Conservation (phyloP, 768 basidiomycete species). For the Boletus patriciae region DNA sequence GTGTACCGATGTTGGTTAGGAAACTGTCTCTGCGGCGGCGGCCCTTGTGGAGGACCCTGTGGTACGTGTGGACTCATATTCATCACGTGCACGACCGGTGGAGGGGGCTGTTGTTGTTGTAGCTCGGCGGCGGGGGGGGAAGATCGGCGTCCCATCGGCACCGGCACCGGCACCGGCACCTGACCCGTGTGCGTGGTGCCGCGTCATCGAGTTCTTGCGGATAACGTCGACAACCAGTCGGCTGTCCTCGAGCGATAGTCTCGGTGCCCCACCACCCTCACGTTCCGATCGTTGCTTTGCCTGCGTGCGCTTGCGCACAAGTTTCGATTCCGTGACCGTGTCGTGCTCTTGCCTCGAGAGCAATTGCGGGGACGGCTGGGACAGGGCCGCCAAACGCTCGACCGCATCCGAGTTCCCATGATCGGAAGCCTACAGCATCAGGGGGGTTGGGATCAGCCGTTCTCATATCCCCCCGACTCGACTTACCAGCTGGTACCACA, state of each 20-base stretch:
- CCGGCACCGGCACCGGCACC: too few species aligned
- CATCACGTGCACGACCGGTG: too few species aligned
- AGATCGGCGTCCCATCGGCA: not conserved
- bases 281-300: constrained; percentile 56
- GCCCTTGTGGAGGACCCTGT: too few species aligned
- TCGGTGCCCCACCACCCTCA: constrained; percentile 6
- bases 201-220: constrained; percentile 47
- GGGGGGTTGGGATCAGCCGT: too few species aligned
- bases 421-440: constrained; percentile 56
- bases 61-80: too few species aligned
- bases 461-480: too few species aligned
- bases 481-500: constrained; percentile 75
- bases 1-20: too few species aligned
- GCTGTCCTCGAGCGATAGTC: constrained; percentile 26
- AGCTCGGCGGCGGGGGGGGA: too few species aligned
- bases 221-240: constrained; percentile 54
- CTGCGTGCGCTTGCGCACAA: constrained; percentile 80
- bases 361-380: constrained; percentile 55
- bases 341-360: constrained; percentile 84
- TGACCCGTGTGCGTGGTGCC: constrained; percentile 1
- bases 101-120: not conserved
- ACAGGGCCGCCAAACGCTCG: constrained; percentile 47
- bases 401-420: constrained; percentile 63
- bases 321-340: constrained; percentile 68
- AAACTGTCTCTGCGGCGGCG: too few species aligned